Evolutionary conservation across 2,329 filamentous ascomycete species (phyloP).

Genomic region (Tothia fuscella): DNA sequence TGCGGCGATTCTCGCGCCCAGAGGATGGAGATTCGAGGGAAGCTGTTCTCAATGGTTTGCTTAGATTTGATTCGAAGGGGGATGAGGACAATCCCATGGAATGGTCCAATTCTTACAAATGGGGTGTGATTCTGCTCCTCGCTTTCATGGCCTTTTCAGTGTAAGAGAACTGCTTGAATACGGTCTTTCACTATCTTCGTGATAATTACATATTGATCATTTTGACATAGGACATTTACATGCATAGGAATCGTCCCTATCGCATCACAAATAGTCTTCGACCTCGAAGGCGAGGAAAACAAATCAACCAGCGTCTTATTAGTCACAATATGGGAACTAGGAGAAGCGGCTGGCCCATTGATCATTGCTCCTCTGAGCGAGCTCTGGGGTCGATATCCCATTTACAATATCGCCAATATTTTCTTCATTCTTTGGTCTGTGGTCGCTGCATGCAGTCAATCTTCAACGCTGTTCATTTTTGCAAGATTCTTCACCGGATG

Average conservation of each 20-base stretch:
- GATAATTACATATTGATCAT: too few relatives aligned
- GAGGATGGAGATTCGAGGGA: too few relatives aligned
- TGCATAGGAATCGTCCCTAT: constrained; percentile 26
- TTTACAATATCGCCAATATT: constrained; percentile 29
- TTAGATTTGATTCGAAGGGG: constrained; percentile 19
- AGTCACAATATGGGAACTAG: constrained; percentile 38
- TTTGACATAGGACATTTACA: constrained; percentile 22
- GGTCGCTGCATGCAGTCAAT: constrained; percentile 27
- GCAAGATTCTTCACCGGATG: constrained; percentile 33
- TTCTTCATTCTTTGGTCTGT: constrained; percentile 33
- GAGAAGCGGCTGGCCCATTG: constrained; percentile 35
- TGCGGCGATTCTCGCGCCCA: too few relatives aligned
- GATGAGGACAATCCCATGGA: constrained; percentile 22
- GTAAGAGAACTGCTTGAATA: constrained; percentile 14
- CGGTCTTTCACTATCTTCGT: constrained; percentile 13
- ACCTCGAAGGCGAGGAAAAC: constrained; percentile 19
- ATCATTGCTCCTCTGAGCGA: constrained; percentile 35
- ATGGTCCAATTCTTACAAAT: constrained; percentile 22
- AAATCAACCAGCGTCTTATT: constrained; percentile 23
- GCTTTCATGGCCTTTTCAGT: constrained; percentile 25
- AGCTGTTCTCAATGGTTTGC: too few relatives aligned
- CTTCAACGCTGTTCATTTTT: constrained; percentile 27
- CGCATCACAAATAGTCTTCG: constrained; percentile 20
- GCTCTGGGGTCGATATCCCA: constrained; percentile 27
- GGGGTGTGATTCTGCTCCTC: constrained; percentile 22